Base-by-base conservation (phyloP, 768 basidiomycete species). In the Pleurotus sapidus region DNA sequence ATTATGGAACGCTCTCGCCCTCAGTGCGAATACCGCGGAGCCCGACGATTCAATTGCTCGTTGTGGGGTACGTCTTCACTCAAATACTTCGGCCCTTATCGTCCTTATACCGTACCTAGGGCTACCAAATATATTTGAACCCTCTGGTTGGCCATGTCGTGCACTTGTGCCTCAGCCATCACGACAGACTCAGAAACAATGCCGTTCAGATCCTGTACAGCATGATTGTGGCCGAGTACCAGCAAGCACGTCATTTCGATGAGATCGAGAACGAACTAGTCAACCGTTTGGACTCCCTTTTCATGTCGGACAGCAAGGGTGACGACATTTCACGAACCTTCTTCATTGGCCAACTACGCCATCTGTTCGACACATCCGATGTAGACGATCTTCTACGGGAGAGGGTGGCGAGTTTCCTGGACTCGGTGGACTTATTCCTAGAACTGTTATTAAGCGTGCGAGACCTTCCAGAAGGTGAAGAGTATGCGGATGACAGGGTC, bases 151-250 rank as follows among this genome's bases (percentile, higher is more conserved):
- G 93, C 43, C 86, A 90, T 56, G 89, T 97, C 49, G 88, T 98
- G 56, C 90, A 93, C 62, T 77, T 98, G 14, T 98, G 96, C 68
- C 77, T 98, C 54, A 97, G 95, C 60, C 93, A 95, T 64, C 95
- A 98, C 67, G 96, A 98, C 66, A 86, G 89, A 65, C 80, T 97
- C 40, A 84, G 95, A 61, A 91, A 83, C 66, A 91, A 90, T 61
- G 95, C 94, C 0, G 93, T 96, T 18, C 86, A 91, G 63, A 95
- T 98, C 57, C 81, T 98, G 18, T 96, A 89, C 72, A 91, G 89
- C 65, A 97, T 98, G 94, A 94, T 98, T 59, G 84, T 95, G 47
- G 88, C 92, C 2, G 92, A 96, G 68, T 95, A 91, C 69, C 86
- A 93, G 57, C 87, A 90, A 58, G 85, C 86, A 11, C 87, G 84